A percentile compares a stretch with the other conserved stretches of the same genome.
These are phyloP conservation scores for Brassica balearica DNA, from an alignment of 441 rosid genomes.

Conservation along the genomic window DNA sequence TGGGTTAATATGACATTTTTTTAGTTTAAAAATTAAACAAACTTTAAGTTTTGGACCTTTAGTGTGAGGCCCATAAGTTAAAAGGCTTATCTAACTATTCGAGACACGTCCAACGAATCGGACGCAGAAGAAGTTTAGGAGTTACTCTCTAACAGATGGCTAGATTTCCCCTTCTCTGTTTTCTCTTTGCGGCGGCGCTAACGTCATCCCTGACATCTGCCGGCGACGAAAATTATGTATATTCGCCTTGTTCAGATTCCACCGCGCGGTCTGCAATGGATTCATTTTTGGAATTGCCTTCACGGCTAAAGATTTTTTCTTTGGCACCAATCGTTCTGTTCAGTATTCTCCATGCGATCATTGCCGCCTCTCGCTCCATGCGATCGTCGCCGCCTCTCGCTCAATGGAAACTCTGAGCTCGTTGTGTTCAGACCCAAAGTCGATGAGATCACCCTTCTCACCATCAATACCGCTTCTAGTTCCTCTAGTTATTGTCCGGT, in stretches of 20 bases:
- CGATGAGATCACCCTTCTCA: conserved; percentile 95
- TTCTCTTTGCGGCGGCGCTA: conserved; percentile 46
- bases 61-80: conserved; percentile 10
- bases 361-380: no score
- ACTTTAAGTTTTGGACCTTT: neutral
- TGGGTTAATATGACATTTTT: no score
- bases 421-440: conserved; percentile 90
- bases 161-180: conserved; percentile 31
- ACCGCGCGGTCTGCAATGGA: conserved; percentile 64
- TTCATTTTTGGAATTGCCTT: conserved; percentile 85
- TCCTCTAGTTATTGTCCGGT: conserved; percentile 80
- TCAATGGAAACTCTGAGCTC: conserved; percentile 61
- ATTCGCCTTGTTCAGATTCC: conserved; percentile 72
- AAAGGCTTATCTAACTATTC: conserved; percentile 21
- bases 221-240: conserved; percentile 63
- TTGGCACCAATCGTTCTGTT: conserved; percentile 49
- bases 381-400: conserved; percentile 56
- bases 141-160: conserved; percentile 32
- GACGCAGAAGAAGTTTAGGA: conserved; percentile 16
- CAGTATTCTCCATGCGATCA: conserved; percentile 87
- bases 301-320: conserved; percentile 60
- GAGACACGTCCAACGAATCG: neutral
- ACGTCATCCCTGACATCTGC: conserved; percentile 44
- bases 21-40: neutral
- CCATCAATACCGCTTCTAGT: conserved; percentile 65